Conservation (phyloP, 164 flowering plant species). For the Annona cherimola region DNA sequence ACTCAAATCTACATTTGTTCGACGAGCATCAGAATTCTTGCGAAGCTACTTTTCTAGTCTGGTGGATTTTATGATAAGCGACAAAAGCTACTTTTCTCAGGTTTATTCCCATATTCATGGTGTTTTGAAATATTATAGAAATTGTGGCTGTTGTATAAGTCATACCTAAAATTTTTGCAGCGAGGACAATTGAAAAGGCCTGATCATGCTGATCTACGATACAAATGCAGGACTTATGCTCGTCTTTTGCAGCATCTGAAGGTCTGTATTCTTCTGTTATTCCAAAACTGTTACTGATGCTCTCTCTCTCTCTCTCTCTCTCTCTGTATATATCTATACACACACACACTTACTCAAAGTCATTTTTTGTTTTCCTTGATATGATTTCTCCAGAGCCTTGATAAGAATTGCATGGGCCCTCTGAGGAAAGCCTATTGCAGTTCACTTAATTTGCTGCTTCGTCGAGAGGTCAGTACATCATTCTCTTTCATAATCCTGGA, state of each 20-base stretch:
- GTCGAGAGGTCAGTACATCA: conserved; percentile 73
- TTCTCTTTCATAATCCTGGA: neutral
- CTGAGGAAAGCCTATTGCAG: conserved; percentile 94
- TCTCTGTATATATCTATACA: neutral
- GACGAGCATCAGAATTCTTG: conserved; percentile 94
- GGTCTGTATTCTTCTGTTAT: conserved; percentile 31
- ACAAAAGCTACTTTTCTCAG: conserved; percentile 97
- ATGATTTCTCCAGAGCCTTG: conserved; percentile 65
- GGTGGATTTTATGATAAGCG: conserved; percentile 98
- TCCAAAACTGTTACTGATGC: neutral
- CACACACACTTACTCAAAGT: neutral
- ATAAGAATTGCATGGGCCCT: conserved; percentile 81
- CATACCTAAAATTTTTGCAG: conserved; percentile 35
- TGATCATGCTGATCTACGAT: conserved; percentile 98
- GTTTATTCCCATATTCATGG: conserved; percentile 27
- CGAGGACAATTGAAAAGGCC: conserved; percentile 98
- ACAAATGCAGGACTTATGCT: conserved; percentile 98
- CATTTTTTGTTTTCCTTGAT: neutral
- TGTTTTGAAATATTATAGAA: neutral
- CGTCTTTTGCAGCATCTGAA: conserved; percentile 94
- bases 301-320: neutral
- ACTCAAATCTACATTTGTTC: conserved; percentile 68
- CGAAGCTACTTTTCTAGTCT: conserved; percentile 90
- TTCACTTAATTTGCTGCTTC: conserved; percentile 93
- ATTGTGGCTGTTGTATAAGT: neutral